Evolutionary conservation across 495 filamentous ascomycete species (phyloP), one percentile per base, ranked within the genome.

Genomic region (Lophiotrema nucula): DNA sequence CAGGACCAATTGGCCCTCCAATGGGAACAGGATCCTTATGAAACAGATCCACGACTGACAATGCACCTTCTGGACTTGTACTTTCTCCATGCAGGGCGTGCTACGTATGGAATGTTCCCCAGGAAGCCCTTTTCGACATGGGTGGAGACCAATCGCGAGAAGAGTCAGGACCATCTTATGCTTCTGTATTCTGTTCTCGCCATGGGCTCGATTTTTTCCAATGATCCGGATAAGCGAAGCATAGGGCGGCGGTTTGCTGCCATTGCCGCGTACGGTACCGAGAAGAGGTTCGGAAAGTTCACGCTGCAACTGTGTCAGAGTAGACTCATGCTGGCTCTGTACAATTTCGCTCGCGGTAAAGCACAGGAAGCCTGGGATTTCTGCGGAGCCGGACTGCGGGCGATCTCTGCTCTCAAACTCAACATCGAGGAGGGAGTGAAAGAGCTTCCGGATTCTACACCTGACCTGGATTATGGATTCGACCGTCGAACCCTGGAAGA

Each of bases 81-180:
- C 66, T 82, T 84, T 53, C 72, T 67, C 22, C 74, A 78, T 49
- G 66, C 81, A 22, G 82, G 84, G 46, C 74, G 76, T 46, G 73
- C 74, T 5, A 66, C 77, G 50, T 82, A 81, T 64, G 76, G 73
- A 58, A 76, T 86, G 62, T 82, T 87, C 60, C 83, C 85, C 19
- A 74, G 51, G 26, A 61, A 70, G 56, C 73, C 67, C 11, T 82
- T 85, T 51, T 45, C 75, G 21, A 42, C 71, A n/a, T 85, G 82
- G 82, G 56, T 82, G 28, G 75, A 70, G 38, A 76, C 74, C 56
- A 72, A 76, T 55, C 76, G 60, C 13, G 69, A 72, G 18, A 87
- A 86, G 67, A 79, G 76, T 39, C 73, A 75, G 59, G 82, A 83
- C 68, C 86, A 88, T 70, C 78, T 78, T 63, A 90, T 88, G 83